Conservation (phyloP, 148 eudicot species). For the Camellia granthamiana region DNA sequence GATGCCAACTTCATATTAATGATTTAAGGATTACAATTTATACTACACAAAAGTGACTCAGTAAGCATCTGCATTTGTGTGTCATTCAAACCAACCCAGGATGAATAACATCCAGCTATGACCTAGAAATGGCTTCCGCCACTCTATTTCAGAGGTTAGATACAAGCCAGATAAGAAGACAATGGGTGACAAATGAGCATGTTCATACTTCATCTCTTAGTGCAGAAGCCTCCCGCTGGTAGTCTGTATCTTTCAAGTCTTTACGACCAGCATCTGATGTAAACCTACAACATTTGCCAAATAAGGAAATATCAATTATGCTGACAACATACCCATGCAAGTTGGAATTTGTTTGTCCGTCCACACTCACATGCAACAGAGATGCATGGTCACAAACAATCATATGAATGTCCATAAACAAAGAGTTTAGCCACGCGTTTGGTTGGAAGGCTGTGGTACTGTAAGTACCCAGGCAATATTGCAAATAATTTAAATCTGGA, state of each 20-base stretch:
- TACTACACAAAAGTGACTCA: not conserved
- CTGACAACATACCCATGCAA: not conserved
- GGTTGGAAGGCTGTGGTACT: not conserved
- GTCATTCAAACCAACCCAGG: not conserved
- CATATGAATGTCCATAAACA: not conserved
- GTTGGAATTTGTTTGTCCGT: not conserved
- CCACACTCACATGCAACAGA: not conserved
- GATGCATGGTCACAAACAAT: not conserved
- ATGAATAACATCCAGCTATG: not conserved
- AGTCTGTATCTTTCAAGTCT: slow-evolving; percentile 55
- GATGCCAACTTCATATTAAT: slow-evolving; percentile 18
- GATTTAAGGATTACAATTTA: not conserved
- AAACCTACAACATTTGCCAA: slow-evolving; percentile 44
- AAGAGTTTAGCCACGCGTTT: not conserved
- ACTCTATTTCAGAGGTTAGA: slow-evolving; percentile 9
- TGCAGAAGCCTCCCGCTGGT: slow-evolving; percentile 76
- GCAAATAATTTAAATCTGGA: not conserved
- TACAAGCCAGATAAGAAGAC: not conserved
- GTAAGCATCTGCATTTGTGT: not conserved
- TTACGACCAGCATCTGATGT: slow-evolving; percentile 51
- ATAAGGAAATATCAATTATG: not conserved
- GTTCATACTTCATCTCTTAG: slow-evolving; percentile 85
- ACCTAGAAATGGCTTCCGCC: not conserved
- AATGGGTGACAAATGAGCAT: slow-evolving; percentile 1
- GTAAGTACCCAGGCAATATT: not conserved